Conservation (phyloP, 2,329 filamentous ascomycete species). For the Fusarium domesticum region DNA sequence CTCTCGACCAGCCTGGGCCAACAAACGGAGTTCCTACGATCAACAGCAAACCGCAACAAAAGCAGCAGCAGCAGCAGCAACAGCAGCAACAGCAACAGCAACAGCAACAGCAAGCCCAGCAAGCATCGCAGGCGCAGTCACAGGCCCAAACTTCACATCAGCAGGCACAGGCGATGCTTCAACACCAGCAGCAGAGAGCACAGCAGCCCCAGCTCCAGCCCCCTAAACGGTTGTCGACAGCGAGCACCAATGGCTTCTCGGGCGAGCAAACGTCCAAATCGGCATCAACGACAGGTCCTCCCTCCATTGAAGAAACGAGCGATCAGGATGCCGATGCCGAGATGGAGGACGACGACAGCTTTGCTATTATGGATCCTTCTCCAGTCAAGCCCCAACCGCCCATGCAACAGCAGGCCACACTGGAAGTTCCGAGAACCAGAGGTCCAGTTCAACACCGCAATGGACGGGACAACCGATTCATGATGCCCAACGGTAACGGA, state of each 20-base stretch:
- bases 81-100: constrained; percentile 18
- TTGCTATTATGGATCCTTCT: constrained; percentile 48
- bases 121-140: constrained; percentile 17
- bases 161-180: constrained; percentile 15
- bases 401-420: constrained; percentile 40
- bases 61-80: constrained; percentile 21
- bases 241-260: constrained; percentile 34
- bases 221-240: constrained; percentile 32
- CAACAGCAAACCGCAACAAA: constrained; percentile 18
- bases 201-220: constrained; percentile 16
- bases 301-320: constrained; percentile 47
- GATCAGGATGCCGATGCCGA: constrained; percentile 45
- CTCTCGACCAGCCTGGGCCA: constrained; percentile 40
- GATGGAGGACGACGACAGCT: constrained; percentile 59
- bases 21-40: constrained; percentile 19
- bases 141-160: constrained; percentile 10
- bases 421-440: constrained; percentile 45
- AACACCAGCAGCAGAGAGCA: constrained; percentile 8
- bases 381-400: constrained; percentile 38
- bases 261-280: constrained; percentile 36
- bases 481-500: constrained; percentile 41
- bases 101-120: constrained; percentile 18
- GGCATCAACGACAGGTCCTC: constrained; percentile 36
- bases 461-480: constrained; percentile 39
- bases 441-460: constrained; percentile 35